A percentile compares a stretch with the other conserved stretches of the same genome.
Conservation (phyloP, 2,329 filamentous ascomycete genomes). For the Cladophialophora carrionii region DNA sequence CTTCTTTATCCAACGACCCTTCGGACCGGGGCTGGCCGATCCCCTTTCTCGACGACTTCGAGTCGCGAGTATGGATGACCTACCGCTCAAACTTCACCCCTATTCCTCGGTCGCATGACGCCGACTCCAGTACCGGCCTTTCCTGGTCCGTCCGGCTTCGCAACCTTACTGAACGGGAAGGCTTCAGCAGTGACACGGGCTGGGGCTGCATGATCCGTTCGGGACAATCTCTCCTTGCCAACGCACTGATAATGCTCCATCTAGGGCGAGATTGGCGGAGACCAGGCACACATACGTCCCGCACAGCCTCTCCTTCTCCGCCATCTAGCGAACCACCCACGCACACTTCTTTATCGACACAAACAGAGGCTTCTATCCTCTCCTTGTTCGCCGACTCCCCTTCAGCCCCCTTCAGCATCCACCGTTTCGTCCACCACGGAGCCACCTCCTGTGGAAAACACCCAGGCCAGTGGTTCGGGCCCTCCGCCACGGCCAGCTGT, state of each 20-base stretch:
- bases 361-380: slow-evolving; percentile 58
- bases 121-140: slow-evolving; percentile 70
- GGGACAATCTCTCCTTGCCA: slow-evolving; percentile 89
- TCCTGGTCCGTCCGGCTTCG: slow-evolving; percentile 84
- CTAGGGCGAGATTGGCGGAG: slow-evolving; percentile 67
- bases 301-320: slow-evolving; percentile 3
- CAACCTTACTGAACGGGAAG: slow-evolving; percentile 75
- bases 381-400: slow-evolving; percentile 86
- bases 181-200: slow-evolving; percentile 90
- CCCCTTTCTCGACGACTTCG: slow-evolving; percentile 87
- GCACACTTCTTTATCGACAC: slow-evolving; percentile 11
- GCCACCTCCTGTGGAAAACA: slow-evolving; percentile 87
- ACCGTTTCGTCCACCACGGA: slow-evolving; percentile 88
- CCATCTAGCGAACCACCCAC: not conserved
- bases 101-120: slow-evolving; percentile 78
- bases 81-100: slow-evolving; percentile 84
- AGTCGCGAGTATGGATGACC: slow-evolving; percentile 93
- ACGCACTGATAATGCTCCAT: slow-evolving; percentile 71
- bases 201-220: slow-evolving; percentile 99
- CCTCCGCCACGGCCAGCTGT: slow-evolving; percentile 91
- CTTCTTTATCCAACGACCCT: slow-evolving; percentile 38
- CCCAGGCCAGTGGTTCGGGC: slow-evolving; percentile 97
- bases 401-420: slow-evolving; percentile 86
- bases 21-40: slow-evolving; percentile 70
- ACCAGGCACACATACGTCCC: slow-evolving; percentile 51